These are phyloP conservation scores for Salvia sclarea DNA, from an alignment of 305 asterid genomes.

Conservation along the genomic window DNA sequence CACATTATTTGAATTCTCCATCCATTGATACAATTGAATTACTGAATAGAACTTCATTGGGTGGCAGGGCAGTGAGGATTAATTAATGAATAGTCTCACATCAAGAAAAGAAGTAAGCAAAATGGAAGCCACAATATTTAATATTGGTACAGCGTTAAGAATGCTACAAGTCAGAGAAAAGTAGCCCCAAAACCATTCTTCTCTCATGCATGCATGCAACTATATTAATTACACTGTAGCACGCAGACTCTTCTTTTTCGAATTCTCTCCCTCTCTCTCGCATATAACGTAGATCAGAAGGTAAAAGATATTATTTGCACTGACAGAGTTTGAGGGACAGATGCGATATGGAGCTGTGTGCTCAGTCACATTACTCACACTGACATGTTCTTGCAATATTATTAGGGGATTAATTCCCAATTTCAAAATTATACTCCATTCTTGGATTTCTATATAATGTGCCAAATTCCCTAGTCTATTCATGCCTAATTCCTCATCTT, in stretches of 20 bases:
- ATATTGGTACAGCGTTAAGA: constrained; percentile 7
- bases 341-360: constrained; percentile 31
- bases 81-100: too few relatives aligned
- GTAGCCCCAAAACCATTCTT: background rate
- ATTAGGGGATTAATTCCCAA: background rate
- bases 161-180: background rate
- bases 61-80: too few relatives aligned
- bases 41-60: background rate
- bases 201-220: background rate
- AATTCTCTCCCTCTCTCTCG: background rate
- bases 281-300: constrained; percentile 49
- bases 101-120: constrained; percentile 33
- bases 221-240: constrained; percentile 30
- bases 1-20: background rate
- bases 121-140: constrained; percentile 22
- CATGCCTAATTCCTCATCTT: constrained; percentile 35
- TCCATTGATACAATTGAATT: too few relatives aligned
- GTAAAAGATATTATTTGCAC: constrained; percentile 51
- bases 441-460: constrained; percentile 43
- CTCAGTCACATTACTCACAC: constrained; percentile 48
- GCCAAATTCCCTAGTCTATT: constrained; percentile 31
- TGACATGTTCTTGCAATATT: constrained; percentile 27
- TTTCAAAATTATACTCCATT: too few relatives aligned
- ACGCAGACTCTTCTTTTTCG: constrained; percentile 24
- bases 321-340: constrained; percentile 35